Evolutionary conservation across 306 rosid genomes (phyloP).

Genomic region (Mimosa bimucronata): DNA sequence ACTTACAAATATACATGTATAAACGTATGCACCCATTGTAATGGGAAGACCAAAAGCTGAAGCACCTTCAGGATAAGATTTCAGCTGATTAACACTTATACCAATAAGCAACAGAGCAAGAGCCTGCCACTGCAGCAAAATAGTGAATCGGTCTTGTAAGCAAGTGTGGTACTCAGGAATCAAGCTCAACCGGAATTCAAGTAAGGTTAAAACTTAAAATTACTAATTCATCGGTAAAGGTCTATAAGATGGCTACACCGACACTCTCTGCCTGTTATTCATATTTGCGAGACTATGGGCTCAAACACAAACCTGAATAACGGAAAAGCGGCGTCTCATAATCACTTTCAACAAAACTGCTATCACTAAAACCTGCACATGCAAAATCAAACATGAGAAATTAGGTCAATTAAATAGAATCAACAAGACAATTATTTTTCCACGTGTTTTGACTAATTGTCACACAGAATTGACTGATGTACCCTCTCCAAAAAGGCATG

Average conservation of each 20-base stretch:
- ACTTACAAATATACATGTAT: constrained; percentile 88
- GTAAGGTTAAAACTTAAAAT: constrained; percentile 21
- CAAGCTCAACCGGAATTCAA: constrained; percentile 11
- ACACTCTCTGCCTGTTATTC: background rate
- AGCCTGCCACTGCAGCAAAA: constrained; percentile 88
- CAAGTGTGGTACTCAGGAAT: constrained; percentile 15
- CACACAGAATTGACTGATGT: background rate
- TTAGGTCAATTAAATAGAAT: constrained; percentile 29
- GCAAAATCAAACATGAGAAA: constrained; percentile 39
- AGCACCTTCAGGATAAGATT: constrained; percentile 81
- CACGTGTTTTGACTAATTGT: constrained; percentile 26
- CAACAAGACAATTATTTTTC: constrained; percentile 34
- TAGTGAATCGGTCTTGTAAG: constrained; percentile 29
- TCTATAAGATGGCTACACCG: constrained; percentile 20
- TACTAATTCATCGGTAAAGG: constrained; percentile 9
- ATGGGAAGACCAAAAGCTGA: constrained; percentile 74
- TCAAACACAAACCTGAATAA: constrained; percentile 79
- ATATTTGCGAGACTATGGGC: constrained; percentile 12
- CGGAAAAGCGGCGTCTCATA: constrained; percentile 90
- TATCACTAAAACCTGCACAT: constrained; percentile 93
- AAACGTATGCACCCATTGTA: constrained; percentile 78
- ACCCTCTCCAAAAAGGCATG: too few relatives aligned
- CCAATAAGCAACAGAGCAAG: constrained; percentile 96
- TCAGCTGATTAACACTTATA: constrained; percentile 90
- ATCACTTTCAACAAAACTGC: constrained; percentile 90